phyloP scores from a whole-genome alignment of 768 basidiomycete species.

The Trametes elegans region DNA sequence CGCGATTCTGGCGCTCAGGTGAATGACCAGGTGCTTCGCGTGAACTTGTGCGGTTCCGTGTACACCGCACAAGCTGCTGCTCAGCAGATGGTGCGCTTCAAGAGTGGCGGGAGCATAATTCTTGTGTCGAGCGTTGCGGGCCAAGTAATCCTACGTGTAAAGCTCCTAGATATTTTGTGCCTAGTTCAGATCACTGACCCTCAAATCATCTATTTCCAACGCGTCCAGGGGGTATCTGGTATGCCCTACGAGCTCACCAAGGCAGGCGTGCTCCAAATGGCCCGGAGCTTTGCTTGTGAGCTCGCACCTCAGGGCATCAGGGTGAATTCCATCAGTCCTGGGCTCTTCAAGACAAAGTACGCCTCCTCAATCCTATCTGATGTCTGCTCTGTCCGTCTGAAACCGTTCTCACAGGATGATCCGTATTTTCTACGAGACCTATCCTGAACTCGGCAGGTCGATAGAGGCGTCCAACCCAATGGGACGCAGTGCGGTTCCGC shows the following conservation, averaged over 20 bases:
- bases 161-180: background rate
- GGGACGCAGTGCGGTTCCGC: background rate
- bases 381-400: too few relatives aligned
- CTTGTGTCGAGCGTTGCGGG: conserved; percentile 42
- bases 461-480: background rate
- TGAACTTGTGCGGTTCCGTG: conserved; percentile 50
- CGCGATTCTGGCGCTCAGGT: background rate
- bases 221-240: conserved; percentile 60
- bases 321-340: conserved; percentile 74
- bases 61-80: conserved; percentile 36
- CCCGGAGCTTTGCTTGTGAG: conserved; percentile 78
- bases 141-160: conserved; percentile 58
- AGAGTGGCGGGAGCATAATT: conserved; percentile 37
- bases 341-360: conserved; percentile 68
- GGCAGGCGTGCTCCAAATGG: conserved; percentile 75
- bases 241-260: conserved; percentile 74
- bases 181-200: background rate
- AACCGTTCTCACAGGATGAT: too few relatives aligned
- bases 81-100: conserved; percentile 34
- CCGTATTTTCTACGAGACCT: background rate
- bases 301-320: conserved; percentile 61
- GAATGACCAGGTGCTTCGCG: conserved; percentile 48
- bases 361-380: background rate
- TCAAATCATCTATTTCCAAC: background rate
- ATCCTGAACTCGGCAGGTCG: background rate